These are phyloP conservation scores for Naumovozyma baii DNA, from an alignment of 805 yeast species.

Conservation along the genomic window DNA sequence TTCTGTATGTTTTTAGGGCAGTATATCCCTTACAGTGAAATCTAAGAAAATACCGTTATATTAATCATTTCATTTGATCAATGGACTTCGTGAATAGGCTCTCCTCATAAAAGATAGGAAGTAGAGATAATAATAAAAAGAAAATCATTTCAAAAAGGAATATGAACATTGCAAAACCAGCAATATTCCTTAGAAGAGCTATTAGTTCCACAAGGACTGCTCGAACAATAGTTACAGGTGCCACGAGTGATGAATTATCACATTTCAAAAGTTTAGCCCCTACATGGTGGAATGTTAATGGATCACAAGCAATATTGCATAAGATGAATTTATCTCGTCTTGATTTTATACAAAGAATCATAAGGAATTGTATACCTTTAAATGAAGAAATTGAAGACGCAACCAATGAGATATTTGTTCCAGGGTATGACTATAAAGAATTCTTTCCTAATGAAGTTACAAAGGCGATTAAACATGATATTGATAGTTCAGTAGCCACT, in stretches of 20 bases:
- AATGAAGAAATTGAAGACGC: conserved; percentile 6
- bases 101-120: too few species aligned
- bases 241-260: conserved; percentile 48
- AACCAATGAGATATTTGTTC: conserved; percentile 42
- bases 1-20: too few species aligned
- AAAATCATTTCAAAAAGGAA: too few species aligned
- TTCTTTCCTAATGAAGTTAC: conserved; percentile 53
- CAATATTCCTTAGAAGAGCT: too few species aligned
- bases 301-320: conserved; percentile 82
- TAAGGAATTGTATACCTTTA: conserved; percentile 29
- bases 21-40: too few species aligned
- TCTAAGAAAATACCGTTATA: too few species aligned
- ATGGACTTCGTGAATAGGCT: too few species aligned
- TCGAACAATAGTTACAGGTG: too few species aligned
- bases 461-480: conserved; percentile 45
- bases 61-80: too few species aligned
- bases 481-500: conserved; percentile 29
- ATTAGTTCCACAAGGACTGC: not conserved
- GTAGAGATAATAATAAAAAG: too few species aligned
- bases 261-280: conserved; percentile 83
- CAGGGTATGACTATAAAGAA: conserved; percentile 59
- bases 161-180: too few species aligned
- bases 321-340: conserved; percentile 35
- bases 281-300: conserved; percentile 97
- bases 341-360: conserved; percentile 69